Conservation (phyloP, 306 rosid species). For the Prunus mira region DNA sequence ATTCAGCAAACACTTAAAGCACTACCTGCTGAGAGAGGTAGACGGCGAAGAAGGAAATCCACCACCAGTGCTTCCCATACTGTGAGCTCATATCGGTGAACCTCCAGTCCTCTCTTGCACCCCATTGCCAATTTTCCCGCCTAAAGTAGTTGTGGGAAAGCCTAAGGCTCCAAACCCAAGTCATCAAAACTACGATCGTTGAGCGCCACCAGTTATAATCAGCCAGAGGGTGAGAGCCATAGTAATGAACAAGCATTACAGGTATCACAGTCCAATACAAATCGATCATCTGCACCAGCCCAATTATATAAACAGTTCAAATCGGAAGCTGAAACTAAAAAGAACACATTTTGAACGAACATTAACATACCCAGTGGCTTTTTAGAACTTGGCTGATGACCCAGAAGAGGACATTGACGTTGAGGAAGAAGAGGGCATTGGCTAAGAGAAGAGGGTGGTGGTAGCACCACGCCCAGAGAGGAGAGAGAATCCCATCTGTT, state of each 20-base stretch:
- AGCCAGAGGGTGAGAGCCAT: slow-evolving; percentile 69
- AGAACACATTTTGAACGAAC: neutral
- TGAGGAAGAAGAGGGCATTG: slow-evolving; percentile 79
- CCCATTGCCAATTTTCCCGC: slow-evolving; percentile 90
- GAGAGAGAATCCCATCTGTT: slow-evolving; percentile 25
- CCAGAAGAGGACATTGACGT: slow-evolving; percentile 87
- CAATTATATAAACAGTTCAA: neutral
- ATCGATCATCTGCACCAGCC: slow-evolving; percentile 74
- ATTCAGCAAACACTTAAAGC: slow-evolving; percentile 28
- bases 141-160: slow-evolving; percentile 82
- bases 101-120: slow-evolving; percentile 93
- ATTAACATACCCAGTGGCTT: slow-evolving; percentile 71
- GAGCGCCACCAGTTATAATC: slow-evolving; percentile 68
- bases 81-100: slow-evolving; percentile 72
- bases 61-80: slow-evolving; percentile 84
- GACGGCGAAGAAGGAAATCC: slow-evolving; percentile 81
- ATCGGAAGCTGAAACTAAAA: neutral
- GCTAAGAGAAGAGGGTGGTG: slow-evolving; percentile 75
- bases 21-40: slow-evolving; percentile 82
- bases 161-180: slow-evolving; percentile 79
- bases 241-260: slow-evolving; percentile 72
- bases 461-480: slow-evolving; percentile 72
- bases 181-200: slow-evolving; percentile 48
- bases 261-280: slow-evolving; percentile 93
- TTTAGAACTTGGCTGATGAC: slow-evolving; percentile 59